Conservation (phyloP, 306 rosid genomes). For the Cicer bijugum region DNA sequence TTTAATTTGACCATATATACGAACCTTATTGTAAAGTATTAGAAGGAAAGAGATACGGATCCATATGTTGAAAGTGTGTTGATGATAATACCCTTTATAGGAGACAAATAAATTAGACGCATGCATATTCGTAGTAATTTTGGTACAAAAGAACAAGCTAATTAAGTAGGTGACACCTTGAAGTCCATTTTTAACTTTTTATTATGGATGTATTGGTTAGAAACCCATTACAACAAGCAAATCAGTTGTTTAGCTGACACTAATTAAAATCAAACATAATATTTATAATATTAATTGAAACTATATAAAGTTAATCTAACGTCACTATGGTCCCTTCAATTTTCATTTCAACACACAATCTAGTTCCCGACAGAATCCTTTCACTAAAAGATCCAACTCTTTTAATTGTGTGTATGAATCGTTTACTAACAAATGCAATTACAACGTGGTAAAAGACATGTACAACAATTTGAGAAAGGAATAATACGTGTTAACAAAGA, state of each 20-base stretch:
- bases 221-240: slow-evolving; percentile 64
- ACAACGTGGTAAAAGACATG: neutral
- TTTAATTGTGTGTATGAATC: slow-evolving; percentile 51
- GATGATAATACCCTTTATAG: slow-evolving; percentile 33
- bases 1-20: slow-evolving; percentile 19
- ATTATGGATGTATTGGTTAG: slow-evolving; percentile 58
- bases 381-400: slow-evolving; percentile 39
- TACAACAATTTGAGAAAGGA: slow-evolving; percentile 37
- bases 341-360: slow-evolving; percentile 29
- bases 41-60: slow-evolving; percentile 38
- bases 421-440: slow-evolving; percentile 54
- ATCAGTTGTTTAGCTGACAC: slow-evolving; percentile 68
- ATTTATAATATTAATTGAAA: slow-evolving; percentile 41
- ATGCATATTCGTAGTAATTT: slow-evolving; percentile 29
- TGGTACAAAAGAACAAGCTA: slow-evolving; percentile 31
- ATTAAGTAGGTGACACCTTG: slow-evolving; percentile 45
- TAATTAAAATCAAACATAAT: slow-evolving; percentile 39
- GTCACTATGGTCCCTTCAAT: slow-evolving; percentile 47
- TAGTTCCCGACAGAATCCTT: slow-evolving; percentile 56
- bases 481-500: slow-evolving; percentile 40
- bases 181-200: slow-evolving; percentile 49
- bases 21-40: slow-evolving; percentile 37
- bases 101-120: slow-evolving; percentile 38
- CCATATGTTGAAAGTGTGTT: slow-evolving; percentile 38
- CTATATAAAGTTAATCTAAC: slow-evolving; percentile 48